Conservation (phyloP, 1,284 basidiomycete species). For the Ganoderma lucidum region DNA sequence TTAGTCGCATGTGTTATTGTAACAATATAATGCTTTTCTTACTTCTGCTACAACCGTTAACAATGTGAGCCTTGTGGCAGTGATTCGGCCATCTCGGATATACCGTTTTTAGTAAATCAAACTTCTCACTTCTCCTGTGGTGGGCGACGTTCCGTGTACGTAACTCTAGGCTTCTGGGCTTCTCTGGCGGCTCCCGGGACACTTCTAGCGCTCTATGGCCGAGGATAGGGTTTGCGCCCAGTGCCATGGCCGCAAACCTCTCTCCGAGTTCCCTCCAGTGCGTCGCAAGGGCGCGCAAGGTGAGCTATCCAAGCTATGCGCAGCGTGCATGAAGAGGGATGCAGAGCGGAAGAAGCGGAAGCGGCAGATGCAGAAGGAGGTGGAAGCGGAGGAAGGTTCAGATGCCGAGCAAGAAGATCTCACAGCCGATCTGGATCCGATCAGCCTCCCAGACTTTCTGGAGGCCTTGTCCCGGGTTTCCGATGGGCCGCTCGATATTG, state of each 20-base stretch:
- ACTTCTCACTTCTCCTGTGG: not conserved
- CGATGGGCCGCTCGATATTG: not conserved
- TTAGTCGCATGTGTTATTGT: not conserved
- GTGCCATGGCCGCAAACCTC: not conserved
- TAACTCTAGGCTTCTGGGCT: not conserved
- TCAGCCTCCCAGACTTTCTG: not conserved
- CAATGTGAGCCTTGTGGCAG: not conserved
- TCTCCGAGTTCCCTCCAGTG: not conserved
- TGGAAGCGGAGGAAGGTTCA: not conserved
- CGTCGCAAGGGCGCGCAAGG: not conserved
- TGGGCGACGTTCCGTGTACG: not conserved
- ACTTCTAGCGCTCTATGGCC: not conserved
- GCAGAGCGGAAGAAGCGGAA: conserved; percentile 2
- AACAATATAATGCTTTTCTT: not conserved
- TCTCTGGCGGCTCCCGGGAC: not conserved
- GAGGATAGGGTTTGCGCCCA: not conserved
- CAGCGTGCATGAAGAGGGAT: not conserved
- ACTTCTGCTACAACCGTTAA: not conserved
- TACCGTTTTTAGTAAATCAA: not conserved
- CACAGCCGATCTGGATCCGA: not conserved
- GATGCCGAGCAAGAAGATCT: not conserved
- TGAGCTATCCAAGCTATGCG: not conserved
- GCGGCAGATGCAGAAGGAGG: conserved; percentile 4
- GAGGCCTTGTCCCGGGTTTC: not conserved
- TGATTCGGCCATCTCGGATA: not conserved